These are phyloP conservation scores for Pichia sp. DNA, from an alignment of 1,139 yeast genomes.

Conservation along the genomic window DNA sequence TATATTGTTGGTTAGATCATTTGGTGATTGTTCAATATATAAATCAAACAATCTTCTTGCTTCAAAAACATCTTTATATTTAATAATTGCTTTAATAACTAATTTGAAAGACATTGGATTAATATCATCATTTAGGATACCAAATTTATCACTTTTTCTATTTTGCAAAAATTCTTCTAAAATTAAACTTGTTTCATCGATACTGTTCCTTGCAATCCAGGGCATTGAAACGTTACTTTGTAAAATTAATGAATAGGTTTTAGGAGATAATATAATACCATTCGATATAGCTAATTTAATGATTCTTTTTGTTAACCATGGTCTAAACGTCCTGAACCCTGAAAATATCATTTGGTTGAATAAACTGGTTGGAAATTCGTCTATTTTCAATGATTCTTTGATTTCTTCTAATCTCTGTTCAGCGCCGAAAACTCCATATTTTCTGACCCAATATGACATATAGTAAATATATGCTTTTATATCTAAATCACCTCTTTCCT, in stretches of 20 bases:
- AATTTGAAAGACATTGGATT: slow-evolving; percentile 22
- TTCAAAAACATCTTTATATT: slow-evolving; percentile 14
- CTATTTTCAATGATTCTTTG: slow-evolving; percentile 3
- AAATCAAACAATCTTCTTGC: slow-evolving; percentile 25
- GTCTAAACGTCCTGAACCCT: slow-evolving; percentile 33
- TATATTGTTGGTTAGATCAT: slow-evolving; percentile 22
- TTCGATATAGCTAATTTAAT: slow-evolving; percentile 35
- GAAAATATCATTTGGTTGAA: slow-evolving; percentile 42
- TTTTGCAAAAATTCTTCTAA: slow-evolving; percentile 21
- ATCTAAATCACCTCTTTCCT: slow-evolving; percentile 8
- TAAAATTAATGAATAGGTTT: slow-evolving; percentile 33
- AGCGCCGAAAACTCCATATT: slow-evolving; percentile 15
- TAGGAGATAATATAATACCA: slow-evolving; percentile 33
- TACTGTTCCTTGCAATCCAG: slow-evolving; percentile 19
- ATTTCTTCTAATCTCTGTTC: slow-evolving; percentile 16
- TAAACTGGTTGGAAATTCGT: slow-evolving; percentile 28
- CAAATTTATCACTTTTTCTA: slow-evolving; percentile 24
- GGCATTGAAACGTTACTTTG: slow-evolving; percentile 18
- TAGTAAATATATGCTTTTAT: slow-evolving; percentile 17
- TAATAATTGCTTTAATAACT: slow-evolving; percentile 18
- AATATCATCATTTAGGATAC: slow-evolving; percentile 23
- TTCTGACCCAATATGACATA: slow-evolving; percentile 19
- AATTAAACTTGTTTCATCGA: slow-evolving; percentile 28
- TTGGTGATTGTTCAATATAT: slow-evolving; percentile 20
- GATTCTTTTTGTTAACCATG: slow-evolving; percentile 38